Evolutionary conservation across 2,329 filamentous ascomycete species (phyloP).

Genomic region (Penicillium expansum): DNA sequence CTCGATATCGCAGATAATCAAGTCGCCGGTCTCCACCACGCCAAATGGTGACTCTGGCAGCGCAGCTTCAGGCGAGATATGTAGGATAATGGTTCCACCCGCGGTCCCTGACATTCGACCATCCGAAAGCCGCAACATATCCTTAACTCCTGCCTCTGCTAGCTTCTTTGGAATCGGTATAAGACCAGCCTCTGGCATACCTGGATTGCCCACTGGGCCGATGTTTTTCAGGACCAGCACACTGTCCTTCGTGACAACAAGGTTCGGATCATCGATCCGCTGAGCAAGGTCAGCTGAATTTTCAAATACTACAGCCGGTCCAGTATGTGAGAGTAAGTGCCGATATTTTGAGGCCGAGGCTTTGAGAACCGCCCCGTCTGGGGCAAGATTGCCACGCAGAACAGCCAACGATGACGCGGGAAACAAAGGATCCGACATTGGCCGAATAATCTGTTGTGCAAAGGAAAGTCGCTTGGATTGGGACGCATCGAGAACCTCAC

Average conservation of each 20-base stretch:
- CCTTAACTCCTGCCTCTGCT: constrained; percentile 46
- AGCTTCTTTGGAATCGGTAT: constrained; percentile 53
- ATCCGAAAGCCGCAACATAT: constrained; percentile 55
- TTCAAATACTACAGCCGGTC: constrained; percentile 50
- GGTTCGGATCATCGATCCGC: constrained; percentile 47
- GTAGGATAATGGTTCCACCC: constrained; percentile 54
- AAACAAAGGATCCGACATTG: constrained; percentile 47
- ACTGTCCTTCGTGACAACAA: constrained; percentile 45
- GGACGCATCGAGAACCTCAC: constrained; percentile 44
- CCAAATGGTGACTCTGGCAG: constrained; percentile 50
- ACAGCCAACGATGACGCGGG: constrained; percentile 47
- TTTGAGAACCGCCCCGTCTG: constrained; percentile 51
- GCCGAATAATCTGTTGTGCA: constrained; percentile 45
- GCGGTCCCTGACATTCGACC: constrained; percentile 57
- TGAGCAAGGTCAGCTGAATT: constrained; percentile 47
- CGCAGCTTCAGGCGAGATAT: constrained; percentile 54
- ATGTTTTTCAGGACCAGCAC: constrained; percentile 51
- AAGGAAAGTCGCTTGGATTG: constrained; percentile 45
- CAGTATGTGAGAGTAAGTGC: constrained; percentile 44
- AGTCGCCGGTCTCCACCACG: constrained; percentile 49
- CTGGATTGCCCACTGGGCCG: constrained; percentile 52
- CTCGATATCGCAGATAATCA: constrained; percentile 48
- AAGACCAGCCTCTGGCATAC: constrained; percentile 54
- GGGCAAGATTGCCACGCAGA: constrained; percentile 49
- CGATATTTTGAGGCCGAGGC: constrained; percentile 52